These are phyloP conservation scores for Rhodotorula sp. DNA, from an alignment of 1,284 basidiomycete species.

Conservation along the genomic window DNA sequence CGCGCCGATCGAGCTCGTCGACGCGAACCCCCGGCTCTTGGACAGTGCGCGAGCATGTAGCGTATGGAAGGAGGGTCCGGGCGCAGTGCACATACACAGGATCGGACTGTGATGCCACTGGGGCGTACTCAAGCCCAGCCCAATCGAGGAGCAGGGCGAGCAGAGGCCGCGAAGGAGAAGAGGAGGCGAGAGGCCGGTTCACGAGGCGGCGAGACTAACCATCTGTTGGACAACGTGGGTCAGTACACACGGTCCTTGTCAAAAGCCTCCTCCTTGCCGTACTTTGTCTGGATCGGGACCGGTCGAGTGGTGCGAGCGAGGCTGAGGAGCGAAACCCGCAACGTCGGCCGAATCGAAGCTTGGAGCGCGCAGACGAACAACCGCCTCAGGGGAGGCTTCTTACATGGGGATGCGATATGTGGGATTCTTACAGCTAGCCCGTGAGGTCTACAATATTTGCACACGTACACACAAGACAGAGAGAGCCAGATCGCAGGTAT, in stretches of 20 bases:
- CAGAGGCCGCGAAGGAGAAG: neutral
- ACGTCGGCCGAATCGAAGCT: too few species aligned
- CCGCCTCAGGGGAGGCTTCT: too few species aligned
- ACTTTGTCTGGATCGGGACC: neutral
- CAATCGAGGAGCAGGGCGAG: neutral
- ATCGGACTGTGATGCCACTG: neutral
- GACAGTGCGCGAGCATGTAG: neutral
- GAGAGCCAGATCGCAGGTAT: too few species aligned
- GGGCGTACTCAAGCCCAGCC: neutral
- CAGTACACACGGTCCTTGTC: neutral
- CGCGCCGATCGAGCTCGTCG: too few species aligned
- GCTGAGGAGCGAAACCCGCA: too few species aligned
- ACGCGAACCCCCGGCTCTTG: neutral
- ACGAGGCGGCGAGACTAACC: neutral
- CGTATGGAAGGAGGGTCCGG: neutral
- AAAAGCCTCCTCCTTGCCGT: too few species aligned
- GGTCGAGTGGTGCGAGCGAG: slow-evolving; percentile 1
- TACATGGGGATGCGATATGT: too few species aligned
- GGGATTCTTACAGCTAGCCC: too few species aligned
- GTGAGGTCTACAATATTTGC: too few species aligned
- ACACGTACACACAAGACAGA: too few species aligned
- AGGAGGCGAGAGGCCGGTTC: neutral
- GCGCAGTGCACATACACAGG: neutral
- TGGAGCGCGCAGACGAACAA: too few species aligned
- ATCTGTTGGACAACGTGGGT: neutral